phyloP scores from a whole-genome alignment of 306 rosid genomes.

The Rosa persica region DNA sequence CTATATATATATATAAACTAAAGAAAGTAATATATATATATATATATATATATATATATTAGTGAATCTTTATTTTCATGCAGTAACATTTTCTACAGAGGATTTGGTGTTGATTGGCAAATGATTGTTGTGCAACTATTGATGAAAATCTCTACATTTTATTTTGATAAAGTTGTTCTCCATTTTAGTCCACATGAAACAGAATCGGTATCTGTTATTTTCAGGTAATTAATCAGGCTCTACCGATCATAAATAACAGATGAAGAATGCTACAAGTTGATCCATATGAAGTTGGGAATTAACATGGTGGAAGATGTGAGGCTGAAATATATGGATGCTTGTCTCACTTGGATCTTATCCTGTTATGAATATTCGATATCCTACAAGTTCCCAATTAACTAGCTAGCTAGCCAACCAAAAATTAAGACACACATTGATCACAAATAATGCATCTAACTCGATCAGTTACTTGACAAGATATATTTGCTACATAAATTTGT shows the following conservation, averaged over 20 bases:
- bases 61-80: no score
- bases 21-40: no score
- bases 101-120: no score
- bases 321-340: not conserved
- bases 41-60: no score
- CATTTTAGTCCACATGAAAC: no score
- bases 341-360: not conserved
- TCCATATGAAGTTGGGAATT: not conserved
- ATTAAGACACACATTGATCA: not conserved
- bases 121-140: no score
- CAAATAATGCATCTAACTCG: not conserved
- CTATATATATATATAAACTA: no score
- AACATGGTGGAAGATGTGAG: not conserved
- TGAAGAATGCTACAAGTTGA: not conserved
- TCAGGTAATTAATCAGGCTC: not conserved
- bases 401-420: not conserved
- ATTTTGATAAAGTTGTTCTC: no score
- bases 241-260: not conserved
- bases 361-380: not conserved
- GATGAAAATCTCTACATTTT: no score
- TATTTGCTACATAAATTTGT: not conserved
- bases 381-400: not conserved
- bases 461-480: not conserved
- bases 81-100: no score
- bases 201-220: no score